A percentile compares a stretch with the other conserved stretches of the same genome.
phyloP scores from a whole-genome alignment of 495 filamentous ascomycete genomes.

The Podospora pseudopauciseta region DNA sequence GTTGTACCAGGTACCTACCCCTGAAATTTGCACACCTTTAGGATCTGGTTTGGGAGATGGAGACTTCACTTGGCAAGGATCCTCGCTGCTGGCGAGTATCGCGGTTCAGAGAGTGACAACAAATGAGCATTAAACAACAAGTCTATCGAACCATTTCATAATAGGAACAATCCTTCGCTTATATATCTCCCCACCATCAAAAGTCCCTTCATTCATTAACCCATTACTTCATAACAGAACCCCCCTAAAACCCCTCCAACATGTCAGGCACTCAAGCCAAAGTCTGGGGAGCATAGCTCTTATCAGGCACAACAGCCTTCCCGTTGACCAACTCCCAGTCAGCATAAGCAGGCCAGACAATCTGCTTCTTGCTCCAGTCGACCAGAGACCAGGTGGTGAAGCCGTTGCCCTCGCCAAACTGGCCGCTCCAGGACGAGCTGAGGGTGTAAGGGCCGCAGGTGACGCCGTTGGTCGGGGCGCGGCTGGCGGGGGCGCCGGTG shows the following conservation, averaged over 20 bases:
- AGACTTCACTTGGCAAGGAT: too few relatives aligned
- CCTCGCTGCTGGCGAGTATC: not conserved
- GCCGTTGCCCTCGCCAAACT: conserved; percentile 50
- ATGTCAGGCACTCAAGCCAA: conserved; percentile 18
- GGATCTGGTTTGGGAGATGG: too few relatives aligned
- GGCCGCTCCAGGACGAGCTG: conserved; percentile 54
- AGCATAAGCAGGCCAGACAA: conserved; percentile 49
- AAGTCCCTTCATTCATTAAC: not conserved
- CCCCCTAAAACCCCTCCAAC: not conserved
- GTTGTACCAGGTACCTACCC: too few relatives aligned
- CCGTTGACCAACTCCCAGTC: conserved; percentile 47
- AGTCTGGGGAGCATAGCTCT: conserved; percentile 50
- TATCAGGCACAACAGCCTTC: conserved; percentile 48
- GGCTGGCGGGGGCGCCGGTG: conserved; percentile 38
- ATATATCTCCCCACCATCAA: not conserved
- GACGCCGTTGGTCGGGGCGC: conserved; percentile 36
- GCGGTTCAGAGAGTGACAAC: not conserved
- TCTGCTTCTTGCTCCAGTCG: conserved; percentile 38
- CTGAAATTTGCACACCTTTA: too few relatives aligned
- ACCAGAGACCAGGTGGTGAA: conserved; percentile 53
- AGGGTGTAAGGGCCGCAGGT: conserved; percentile 50
- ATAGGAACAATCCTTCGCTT: not conserved
- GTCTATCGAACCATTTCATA: not conserved
- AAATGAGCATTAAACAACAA: not conserved
- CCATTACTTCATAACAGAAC: not conserved